Evolutionary conservation across 805 yeast genomes (phyloP).

Genomic region (Sugiyamaella valdiviana): DNA sequence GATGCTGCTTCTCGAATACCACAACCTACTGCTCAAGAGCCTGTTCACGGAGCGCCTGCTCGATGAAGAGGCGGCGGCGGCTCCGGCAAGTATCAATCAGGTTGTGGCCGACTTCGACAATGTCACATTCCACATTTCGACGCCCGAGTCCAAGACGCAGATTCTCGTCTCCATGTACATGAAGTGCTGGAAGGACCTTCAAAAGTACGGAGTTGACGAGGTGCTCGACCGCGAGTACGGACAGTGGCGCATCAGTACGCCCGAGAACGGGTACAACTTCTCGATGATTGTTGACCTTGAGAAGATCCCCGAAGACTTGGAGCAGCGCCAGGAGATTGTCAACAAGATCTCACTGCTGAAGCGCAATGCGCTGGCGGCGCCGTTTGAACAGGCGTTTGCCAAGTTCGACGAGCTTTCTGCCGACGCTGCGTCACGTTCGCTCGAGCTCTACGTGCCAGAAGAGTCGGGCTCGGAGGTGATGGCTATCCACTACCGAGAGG

Average conservation of each 20-base stretch:
- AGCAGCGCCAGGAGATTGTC: conserved; percentile 49
- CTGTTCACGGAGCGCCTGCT: conserved; percentile 67
- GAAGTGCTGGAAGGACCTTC: conserved; percentile 71
- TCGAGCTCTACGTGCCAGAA: conserved; percentile 37
- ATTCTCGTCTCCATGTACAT: conserved; percentile 63
- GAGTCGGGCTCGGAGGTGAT: conserved; percentile 50
- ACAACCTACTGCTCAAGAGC: conserved; percentile 75
- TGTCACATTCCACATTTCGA: conserved; percentile 87
- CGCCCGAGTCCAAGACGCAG: conserved; percentile 66
- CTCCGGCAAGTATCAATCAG: conserved; percentile 54
- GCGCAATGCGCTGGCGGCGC: conserved; percentile 85
- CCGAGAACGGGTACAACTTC: conserved; percentile 78
- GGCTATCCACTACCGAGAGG: conserved; percentile 81
- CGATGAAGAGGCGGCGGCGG: conserved; percentile 41
- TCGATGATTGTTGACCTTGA: conserved; percentile 63
- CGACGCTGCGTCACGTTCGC: conserved; percentile 32
- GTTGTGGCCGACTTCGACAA: conserved; percentile 92
- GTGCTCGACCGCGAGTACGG: conserved; percentile 43
- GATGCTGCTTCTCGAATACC: conserved; percentile 83
- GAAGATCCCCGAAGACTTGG: conserved; percentile 35
- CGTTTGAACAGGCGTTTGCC: conserved; percentile 79
- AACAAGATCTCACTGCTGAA: conserved; percentile 67
- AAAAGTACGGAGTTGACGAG: conserved; percentile 48
- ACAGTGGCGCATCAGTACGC: conserved; percentile 41
- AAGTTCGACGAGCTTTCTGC: conserved; percentile 62